phyloP scores from a whole-genome alignment of 2,329 filamentous ascomycete species.

The Bisporella sp. region DNA sequence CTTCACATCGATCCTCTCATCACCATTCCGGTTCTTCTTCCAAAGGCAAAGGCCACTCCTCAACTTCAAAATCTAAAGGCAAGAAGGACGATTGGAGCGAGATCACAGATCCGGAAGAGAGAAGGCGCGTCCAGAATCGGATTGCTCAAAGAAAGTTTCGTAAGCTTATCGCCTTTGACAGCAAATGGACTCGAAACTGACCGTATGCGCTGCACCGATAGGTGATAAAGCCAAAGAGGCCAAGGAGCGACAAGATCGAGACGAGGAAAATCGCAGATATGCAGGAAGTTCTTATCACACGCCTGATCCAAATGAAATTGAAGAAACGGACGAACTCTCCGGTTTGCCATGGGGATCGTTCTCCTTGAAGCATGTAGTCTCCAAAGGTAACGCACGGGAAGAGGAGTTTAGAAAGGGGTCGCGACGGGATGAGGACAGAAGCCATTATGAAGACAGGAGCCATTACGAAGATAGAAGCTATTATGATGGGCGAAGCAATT shows the following conservation, averaged over 20 bases:
- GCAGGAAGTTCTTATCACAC: conserved; percentile 59
- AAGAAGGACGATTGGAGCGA: conserved; percentile 60
- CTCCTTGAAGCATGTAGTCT: conserved; percentile 47
- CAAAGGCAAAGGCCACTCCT: conserved; percentile 16
- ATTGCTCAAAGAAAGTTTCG: conserved; percentile 71
- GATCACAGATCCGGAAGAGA: conserved; percentile 62
- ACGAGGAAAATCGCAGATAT: conserved; percentile 54
- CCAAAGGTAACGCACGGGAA: conserved; percentile 36
- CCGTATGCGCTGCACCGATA: conserved; percentile 24
- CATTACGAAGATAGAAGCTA: conserved; percentile 14
- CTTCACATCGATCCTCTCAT: conserved; percentile 21
- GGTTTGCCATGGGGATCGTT: conserved; percentile 69
- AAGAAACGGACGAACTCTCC: conserved; percentile 45
- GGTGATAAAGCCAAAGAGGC: conserved; percentile 65
- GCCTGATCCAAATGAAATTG: conserved; percentile 50
- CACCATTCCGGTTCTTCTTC: conserved; percentile 13
- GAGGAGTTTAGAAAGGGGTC: conserved; percentile 34
- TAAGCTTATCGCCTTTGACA: conserved; percentile 36
- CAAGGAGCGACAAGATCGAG: conserved; percentile 58
- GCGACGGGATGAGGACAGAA: conserved; percentile 16
- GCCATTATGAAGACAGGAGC: conserved; percentile 11
- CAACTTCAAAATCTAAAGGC: conserved; percentile 32
- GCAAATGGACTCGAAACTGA: too few relatives aligned
- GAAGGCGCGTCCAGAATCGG: conserved; percentile 69
- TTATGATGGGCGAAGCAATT: conserved; percentile 8